Percentiles rank a stretch among this genome's conserved stretches.
These are phyloP conservation scores for Aciculoconidium aculeatum DNA, from an alignment of 805 yeast genomes.

Conservation along the genomic window DNA sequence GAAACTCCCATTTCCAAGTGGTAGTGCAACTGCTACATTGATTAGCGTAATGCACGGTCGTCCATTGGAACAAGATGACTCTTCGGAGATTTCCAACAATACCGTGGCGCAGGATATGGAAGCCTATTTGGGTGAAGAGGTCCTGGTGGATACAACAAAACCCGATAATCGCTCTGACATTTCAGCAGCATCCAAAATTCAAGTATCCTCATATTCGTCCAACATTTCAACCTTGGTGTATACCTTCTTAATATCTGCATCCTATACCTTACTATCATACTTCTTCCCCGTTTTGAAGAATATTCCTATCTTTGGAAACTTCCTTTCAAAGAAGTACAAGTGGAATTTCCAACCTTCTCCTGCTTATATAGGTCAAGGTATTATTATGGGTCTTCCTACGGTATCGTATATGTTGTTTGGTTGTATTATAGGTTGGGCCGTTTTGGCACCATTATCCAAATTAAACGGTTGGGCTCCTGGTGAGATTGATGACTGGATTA, in stretches of 20 bases:
- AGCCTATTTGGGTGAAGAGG: slow-evolving; percentile 5
- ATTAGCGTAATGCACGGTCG: slow-evolving; percentile 82
- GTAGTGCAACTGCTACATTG: slow-evolving; percentile 91
- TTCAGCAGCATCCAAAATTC: slow-evolving; percentile 1
- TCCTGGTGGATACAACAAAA: slow-evolving; percentile 2
- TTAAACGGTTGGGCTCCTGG: slow-evolving; percentile 83
- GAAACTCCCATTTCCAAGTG: slow-evolving; percentile 88
- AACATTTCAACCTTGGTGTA: slow-evolving; percentile 55
- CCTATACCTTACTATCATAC: slow-evolving; percentile 66
- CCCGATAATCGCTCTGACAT: not conserved
- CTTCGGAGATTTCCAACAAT: slow-evolving; percentile 46
- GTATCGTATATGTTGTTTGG: slow-evolving; percentile 90
- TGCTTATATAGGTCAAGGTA: slow-evolving; percentile 95
- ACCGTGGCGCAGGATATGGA: slow-evolving; percentile 9
- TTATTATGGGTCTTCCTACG: slow-evolving; percentile 93
- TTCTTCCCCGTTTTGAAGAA: slow-evolving; percentile 63
- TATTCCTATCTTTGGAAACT: slow-evolving; percentile 71
- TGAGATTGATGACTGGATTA: slow-evolving; percentile 84
- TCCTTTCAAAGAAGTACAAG: slow-evolving; percentile 55
- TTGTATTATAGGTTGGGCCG: slow-evolving; percentile 84
- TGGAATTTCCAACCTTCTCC: slow-evolving; percentile 96
- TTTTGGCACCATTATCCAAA: slow-evolving; percentile 78
- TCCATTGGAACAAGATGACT: too few relatives aligned
- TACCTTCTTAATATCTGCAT: slow-evolving; percentile 66
- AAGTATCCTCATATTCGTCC: slow-evolving; percentile 32